These are phyloP conservation scores for Onygenales sp. DNA, from an alignment of 2,329 filamentous ascomycete genomes.

Conservation along the genomic window DNA sequence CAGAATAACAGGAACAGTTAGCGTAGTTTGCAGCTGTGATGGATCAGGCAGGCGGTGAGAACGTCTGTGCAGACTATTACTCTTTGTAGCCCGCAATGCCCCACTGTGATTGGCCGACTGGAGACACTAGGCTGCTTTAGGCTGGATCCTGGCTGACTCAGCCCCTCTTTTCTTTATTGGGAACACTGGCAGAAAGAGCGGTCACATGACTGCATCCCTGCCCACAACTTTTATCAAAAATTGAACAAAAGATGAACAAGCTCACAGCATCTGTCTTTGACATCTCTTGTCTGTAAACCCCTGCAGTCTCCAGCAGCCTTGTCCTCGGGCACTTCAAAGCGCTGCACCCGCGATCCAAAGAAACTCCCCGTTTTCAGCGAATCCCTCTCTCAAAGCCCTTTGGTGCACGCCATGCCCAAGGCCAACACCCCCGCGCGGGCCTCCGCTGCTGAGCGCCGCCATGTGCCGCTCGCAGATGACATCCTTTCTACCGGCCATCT, in stretches of 20 bases:
- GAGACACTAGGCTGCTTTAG: constrained; percentile 4
- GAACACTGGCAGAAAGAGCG: no score
- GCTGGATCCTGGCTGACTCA: constrained; percentile 24
- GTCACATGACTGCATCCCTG: not conserved
- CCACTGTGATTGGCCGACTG: not conserved
- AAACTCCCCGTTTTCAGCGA: not conserved
- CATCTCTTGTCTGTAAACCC: not conserved
- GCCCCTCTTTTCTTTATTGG: not conserved
- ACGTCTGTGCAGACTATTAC: not conserved
- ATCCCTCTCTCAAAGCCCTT: not conserved
- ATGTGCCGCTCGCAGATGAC: constrained; percentile 88
- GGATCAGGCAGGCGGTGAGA: constrained; percentile 11
- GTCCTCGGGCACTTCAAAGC: not conserved
- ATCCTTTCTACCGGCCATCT: constrained; percentile 61
- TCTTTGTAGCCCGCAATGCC: not conserved
- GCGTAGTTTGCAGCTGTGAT: not conserved
- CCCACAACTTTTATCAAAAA: constrained; percentile 1
- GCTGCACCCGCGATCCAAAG: not conserved
- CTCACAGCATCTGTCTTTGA: not conserved
- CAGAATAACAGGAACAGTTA: not conserved
- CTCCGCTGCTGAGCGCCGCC: constrained; percentile 54
- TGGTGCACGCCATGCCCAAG: constrained; percentile 56
- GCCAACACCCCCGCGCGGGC: constrained; percentile 45
- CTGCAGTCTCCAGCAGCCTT: not conserved
- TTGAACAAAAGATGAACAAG: not conserved